Conservation (phyloP, 177 flowering plant species). For the Vitis hybrid region DNA sequence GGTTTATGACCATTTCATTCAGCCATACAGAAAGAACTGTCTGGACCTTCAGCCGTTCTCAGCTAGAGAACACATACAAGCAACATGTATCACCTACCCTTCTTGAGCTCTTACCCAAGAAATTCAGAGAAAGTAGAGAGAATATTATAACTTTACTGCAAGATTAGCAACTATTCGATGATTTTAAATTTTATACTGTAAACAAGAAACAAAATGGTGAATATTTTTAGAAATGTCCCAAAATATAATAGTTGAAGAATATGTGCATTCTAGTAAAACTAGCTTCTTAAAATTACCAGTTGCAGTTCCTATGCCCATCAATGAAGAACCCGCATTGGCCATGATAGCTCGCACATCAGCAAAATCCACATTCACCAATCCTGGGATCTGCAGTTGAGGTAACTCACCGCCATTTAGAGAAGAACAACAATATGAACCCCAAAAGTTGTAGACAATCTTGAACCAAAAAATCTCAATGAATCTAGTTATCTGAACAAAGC, state of each 20-base stretch:
- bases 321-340: slow-evolving; percentile 95
- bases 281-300: slow-evolving; percentile 52
- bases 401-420: background rate
- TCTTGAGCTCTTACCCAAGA: background rate
- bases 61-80: background rate
- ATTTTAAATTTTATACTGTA: too few species aligned
- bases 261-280: background rate
- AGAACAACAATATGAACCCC: background rate
- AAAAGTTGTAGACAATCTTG: too few species aligned
- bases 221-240: background rate
- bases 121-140: background rate
- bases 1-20: background rate
- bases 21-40: background rate
- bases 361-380: slow-evolving; percentile 94
- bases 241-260: background rate
- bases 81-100: background rate
- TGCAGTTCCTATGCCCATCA: slow-evolving; percentile 98
- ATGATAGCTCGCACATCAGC: slow-evolving; percentile 96
- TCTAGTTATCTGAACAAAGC: too few species aligned
- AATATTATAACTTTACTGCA: too few species aligned
- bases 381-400: slow-evolving; percentile 65
- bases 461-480: too few species aligned
- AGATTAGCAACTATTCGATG: too few species aligned
- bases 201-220: too few species aligned
- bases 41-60: background rate